Conservation (phyloP, 2,329 filamentous ascomycete genomes). For the Hypoxylon sp. region DNA sequence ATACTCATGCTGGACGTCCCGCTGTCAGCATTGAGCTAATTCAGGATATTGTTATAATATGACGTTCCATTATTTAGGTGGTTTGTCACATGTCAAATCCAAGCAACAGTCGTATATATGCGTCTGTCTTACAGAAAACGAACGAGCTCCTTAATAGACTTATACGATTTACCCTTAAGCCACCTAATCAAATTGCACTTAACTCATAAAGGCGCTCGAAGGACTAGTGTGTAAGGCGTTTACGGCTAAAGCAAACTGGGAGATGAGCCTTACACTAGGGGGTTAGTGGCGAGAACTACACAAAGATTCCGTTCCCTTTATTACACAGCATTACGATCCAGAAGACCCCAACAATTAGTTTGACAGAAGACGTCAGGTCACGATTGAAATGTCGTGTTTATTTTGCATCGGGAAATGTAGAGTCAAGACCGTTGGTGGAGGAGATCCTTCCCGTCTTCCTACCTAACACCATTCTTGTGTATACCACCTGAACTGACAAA, state of each 20-base stretch:
- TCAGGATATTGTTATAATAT: neutral
- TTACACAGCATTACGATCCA: conserved; percentile 4
- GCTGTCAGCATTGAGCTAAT: neutral
- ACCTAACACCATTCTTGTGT: conserved; percentile 43
- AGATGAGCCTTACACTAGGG: neutral
- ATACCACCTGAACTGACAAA: conserved; percentile 35
- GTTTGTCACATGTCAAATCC: neutral
- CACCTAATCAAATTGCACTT: neutral
- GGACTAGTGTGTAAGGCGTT: too few species aligned
- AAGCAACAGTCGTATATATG: neutral
- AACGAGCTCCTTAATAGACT: neutral
- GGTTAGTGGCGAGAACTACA: neutral
- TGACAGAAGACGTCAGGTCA: conserved; percentile 6
- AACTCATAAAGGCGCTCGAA: too few species aligned
- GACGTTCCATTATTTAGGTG: neutral
- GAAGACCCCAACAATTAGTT: conserved; percentile 6
- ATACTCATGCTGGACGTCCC: neutral
- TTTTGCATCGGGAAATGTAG: conserved; percentile 38
- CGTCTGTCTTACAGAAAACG: neutral
- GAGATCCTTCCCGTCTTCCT: conserved; percentile 41
- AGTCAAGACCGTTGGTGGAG: conserved; percentile 40
- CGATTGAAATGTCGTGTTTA: conserved; percentile 17
- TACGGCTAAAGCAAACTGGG: neutral
- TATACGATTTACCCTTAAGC: neutral
- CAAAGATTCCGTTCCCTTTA: conserved; percentile 1